Conservation (phyloP, 2,329 filamentous ascomycete genomes). For the Gaeumannomyces sp. region DNA sequence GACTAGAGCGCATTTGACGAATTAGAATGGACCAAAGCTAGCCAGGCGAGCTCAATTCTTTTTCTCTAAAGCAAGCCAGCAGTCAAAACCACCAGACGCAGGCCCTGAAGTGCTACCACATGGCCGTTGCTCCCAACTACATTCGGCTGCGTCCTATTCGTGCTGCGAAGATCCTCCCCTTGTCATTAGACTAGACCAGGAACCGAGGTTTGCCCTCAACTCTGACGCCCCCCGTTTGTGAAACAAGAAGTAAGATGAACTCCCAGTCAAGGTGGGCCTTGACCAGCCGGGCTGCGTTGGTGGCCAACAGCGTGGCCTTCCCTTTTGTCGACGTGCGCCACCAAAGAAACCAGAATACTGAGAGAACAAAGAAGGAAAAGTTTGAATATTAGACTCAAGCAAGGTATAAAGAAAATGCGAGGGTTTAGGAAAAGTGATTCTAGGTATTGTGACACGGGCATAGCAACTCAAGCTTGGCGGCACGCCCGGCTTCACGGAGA, state of each 20-base stretch:
- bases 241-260: background rate
- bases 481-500: background rate
- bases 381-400: background rate
- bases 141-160: background rate
- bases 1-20: too few relatives aligned
- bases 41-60: background rate
- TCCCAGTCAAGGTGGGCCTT: background rate
- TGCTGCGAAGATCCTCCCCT: background rate
- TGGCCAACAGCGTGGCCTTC: background rate
- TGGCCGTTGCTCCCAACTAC: background rate
- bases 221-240: background rate
- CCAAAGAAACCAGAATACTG: conserved; percentile 1
- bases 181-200: background rate
- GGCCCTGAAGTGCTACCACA: background rate
- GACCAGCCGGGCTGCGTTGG: background rate
- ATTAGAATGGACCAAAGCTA: background rate
- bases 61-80: background rate
- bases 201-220: background rate
- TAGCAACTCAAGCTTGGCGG: too few relatives aligned
- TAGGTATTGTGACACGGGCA: background rate
- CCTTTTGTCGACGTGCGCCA: conserved; percentile 1
- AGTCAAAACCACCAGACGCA: background rate
- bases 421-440: background rate
- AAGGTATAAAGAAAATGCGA: background rate
- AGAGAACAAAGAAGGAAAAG: conserved; percentile 4